Percentiles rank a stretch among this genome's conserved stretches.
Conservation (phyloP, 805 yeast genomes). For the Teunomyces aglyptinius region DNA sequence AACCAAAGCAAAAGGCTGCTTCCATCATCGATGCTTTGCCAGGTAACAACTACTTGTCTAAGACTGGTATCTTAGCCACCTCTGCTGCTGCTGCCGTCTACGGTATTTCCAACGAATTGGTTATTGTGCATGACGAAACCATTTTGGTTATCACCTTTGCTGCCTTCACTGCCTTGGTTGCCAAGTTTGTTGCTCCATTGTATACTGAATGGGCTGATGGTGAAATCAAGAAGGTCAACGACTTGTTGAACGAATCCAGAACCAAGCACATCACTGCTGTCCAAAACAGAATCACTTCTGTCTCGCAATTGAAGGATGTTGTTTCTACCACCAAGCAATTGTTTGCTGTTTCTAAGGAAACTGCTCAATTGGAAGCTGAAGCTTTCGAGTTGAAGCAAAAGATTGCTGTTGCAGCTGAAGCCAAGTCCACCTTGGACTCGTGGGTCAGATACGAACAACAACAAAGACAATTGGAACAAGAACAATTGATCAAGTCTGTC, state of each 20-base stretch:
- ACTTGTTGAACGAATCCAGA: slow-evolving; percentile 83
- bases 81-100: slow-evolving; percentile 91
- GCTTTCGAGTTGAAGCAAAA: slow-evolving; percentile 91
- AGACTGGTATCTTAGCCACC: slow-evolving; percentile 94
- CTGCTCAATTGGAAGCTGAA: slow-evolving; percentile 93
- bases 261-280: slow-evolving; percentile 89
- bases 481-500: slow-evolving; percentile 82
- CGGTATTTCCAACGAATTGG: slow-evolving; percentile 90
- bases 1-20: slow-evolving; percentile 88
- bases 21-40: slow-evolving; percentile 91
- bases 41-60: slow-evolving; percentile 81
- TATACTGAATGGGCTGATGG: slow-evolving; percentile 93
- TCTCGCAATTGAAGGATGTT: slow-evolving; percentile 86
- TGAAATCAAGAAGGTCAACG: slow-evolving; percentile 76
- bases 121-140: slow-evolving; percentile 93
- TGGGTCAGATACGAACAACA: slow-evolving; percentile 99
- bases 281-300: slow-evolving; percentile 85
- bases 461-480: slow-evolving; percentile 94
- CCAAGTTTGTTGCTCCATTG: slow-evolving; percentile 89
- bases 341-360: slow-evolving; percentile 93
- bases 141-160: slow-evolving; percentile 77
- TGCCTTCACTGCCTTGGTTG: slow-evolving; percentile 69
- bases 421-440: slow-evolving; percentile 92
- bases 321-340: slow-evolving; percentile 87
- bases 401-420: slow-evolving; percentile 83